Evolutionary conservation across 1,284 basidiomycete genomes (phyloP).

Genomic region (Sporisorium exsertum): DNA sequence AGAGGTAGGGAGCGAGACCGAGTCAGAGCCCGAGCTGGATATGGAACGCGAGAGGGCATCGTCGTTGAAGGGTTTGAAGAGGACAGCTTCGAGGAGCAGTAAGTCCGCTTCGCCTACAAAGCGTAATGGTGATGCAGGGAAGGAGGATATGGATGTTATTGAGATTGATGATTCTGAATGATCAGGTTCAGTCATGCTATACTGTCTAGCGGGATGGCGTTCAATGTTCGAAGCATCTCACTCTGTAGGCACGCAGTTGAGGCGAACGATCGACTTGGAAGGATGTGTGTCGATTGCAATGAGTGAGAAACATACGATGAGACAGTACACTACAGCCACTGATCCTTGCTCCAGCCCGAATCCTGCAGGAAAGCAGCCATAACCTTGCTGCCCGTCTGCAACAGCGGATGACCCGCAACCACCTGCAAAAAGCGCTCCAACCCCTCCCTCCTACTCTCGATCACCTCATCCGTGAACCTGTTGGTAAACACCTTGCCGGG

Average conservation of each 20-base stretch:
- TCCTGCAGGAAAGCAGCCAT: slow-evolving; percentile 92
- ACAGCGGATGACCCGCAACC: slow-evolving; percentile 93
- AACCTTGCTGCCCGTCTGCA: slow-evolving; percentile 98
- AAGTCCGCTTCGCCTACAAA: slow-evolving; percentile 23
- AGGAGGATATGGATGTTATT: slow-evolving; percentile 21
- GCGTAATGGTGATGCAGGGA: not conserved
- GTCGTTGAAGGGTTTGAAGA: not conserved
- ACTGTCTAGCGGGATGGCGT: too few species aligned
- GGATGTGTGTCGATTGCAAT: not conserved
- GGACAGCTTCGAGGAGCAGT: slow-evolving; percentile 6
- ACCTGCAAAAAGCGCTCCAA: slow-evolving; percentile 94
- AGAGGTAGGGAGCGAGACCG: slow-evolving; percentile 30
- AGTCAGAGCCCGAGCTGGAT: slow-evolving; percentile 38
- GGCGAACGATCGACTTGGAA: not conserved
- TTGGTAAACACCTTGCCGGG: slow-evolving; percentile 82
- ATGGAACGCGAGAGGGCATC: not conserved
- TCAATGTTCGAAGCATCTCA: not conserved
- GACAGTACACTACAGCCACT: slow-evolving; percentile 34
- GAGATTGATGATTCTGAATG: slow-evolving; percentile 46
- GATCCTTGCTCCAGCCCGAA: slow-evolving; percentile 64
- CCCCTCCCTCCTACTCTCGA: slow-evolving; percentile 90
- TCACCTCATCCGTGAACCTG: slow-evolving; percentile 96
- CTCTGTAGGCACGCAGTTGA: not conserved
- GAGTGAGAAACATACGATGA: not conserved
- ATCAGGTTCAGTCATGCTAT: not conserved